Evolutionary conservation across 441 rosid genomes (phyloP).

Genomic region (Breynia disticha): DNA sequence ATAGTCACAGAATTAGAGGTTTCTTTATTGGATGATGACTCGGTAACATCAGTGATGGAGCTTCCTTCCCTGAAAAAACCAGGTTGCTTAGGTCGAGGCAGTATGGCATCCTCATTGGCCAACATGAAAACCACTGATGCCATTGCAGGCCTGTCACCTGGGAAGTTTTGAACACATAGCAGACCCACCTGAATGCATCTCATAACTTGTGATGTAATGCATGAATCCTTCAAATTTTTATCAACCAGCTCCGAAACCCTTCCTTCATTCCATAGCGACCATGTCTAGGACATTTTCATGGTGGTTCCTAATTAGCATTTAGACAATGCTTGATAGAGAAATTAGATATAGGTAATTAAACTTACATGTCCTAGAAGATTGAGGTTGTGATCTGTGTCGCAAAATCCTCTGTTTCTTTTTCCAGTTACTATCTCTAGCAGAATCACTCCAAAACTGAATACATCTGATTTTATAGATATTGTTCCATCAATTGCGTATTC

Average conservation of each 20-base stretch:
- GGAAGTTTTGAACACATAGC: slow-evolving; percentile 49
- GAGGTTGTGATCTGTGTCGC: neutral
- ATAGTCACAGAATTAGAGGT: too few relatives aligned
- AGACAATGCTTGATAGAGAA: too few relatives aligned
- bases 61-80: slow-evolving; percentile 29
- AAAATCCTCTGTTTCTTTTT: slow-evolving; percentile 45
- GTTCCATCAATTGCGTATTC: slow-evolving; percentile 58
- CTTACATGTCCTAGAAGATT: slow-evolving; percentile 31
- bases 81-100: slow-evolving; percentile 38
- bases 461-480: slow-evolving; percentile 47
- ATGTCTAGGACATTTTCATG: slow-evolving; percentile 26
- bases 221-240: slow-evolving; percentile 15
- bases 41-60: neutral
- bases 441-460: slow-evolving; percentile 50
- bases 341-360: neutral
- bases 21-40: too few relatives aligned
- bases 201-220: slow-evolving; percentile 25
- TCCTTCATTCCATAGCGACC: slow-evolving; percentile 48
- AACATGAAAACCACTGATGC: slow-evolving; percentile 39
- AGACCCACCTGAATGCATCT: slow-evolving; percentile 58
- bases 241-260: slow-evolving; percentile 33
- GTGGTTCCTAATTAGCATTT: neutral
- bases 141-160: slow-evolving; percentile 48
- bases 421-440: slow-evolving; percentile 47
- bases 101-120: slow-evolving; percentile 31